phyloP scores from a whole-genome alignment of 106 monocot species.

The Ottelia alismoides region DNA sequence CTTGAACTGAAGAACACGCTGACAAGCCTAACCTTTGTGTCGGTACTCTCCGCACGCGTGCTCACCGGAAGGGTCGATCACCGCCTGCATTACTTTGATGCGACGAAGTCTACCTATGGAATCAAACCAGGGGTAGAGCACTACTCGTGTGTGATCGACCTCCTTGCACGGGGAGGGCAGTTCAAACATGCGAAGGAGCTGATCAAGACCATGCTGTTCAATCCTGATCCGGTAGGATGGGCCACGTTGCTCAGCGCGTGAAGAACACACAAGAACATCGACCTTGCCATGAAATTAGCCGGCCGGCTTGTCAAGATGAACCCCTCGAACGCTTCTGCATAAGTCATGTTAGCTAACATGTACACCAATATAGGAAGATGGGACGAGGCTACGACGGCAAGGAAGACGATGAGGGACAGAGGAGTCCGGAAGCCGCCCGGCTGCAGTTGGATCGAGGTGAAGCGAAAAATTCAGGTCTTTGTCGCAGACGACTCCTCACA shows the following conservation, averaged over 20 bases:
- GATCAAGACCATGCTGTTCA: conserved; percentile 13
- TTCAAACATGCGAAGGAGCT: conserved; percentile 22
- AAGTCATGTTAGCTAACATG: conserved; percentile 26
- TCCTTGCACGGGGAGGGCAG: conserved; percentile 20
- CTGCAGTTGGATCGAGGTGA: conserved; percentile 48
- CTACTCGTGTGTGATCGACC: conserved; percentile 24
- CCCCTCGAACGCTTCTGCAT: conserved; percentile 15
- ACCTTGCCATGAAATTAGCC: conserved; percentile 20
- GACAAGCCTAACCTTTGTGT: conserved; percentile 21
- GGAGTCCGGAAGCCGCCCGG: conserved; percentile 30
- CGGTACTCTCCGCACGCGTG: conserved; percentile 32
- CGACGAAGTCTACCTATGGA: conserved; percentile 7
- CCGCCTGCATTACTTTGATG: conserved; percentile 12
- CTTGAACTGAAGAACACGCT: conserved; percentile 17
- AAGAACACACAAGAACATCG: conserved; percentile 5
- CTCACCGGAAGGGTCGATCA: conserved; percentile 40
- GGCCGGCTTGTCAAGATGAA: conserved; percentile 10
- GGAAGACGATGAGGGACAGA: conserved; percentile 19
- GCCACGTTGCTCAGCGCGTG: conserved; percentile 27
- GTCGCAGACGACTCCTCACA: conserved; percentile 50
- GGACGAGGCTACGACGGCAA: conserved; percentile 6
- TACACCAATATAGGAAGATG: conserved; percentile 14
- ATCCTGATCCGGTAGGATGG: conserved; percentile 22
- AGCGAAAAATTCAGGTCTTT: conserved; percentile 43
- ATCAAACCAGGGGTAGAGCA: conserved; percentile 24